Conservation (phyloP, 1,284 basidiomycete species). For the Fomitiporia mediterranea region DNA sequence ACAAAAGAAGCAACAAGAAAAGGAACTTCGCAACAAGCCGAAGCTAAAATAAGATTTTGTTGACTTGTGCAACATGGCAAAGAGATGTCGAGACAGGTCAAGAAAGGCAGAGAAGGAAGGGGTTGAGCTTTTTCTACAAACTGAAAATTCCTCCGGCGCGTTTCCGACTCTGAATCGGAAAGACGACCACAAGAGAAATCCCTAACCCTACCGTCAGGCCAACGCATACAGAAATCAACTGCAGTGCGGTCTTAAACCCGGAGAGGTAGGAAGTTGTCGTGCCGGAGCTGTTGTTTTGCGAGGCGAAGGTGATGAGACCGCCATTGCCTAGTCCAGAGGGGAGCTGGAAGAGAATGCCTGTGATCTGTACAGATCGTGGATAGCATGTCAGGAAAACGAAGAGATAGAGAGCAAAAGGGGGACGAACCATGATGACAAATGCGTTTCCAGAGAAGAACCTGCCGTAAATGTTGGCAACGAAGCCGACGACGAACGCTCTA, state of each 20-base stretch:
- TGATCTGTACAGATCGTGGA: conserved; percentile 42
- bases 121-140: conserved; percentile 31
- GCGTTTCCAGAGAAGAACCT: conserved; percentile 75
- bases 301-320: conserved; percentile 76
- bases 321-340: conserved; percentile 84
- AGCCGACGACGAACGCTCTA: conserved; percentile 65
- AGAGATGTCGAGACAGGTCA: not conserved
- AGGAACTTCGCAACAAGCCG: not conserved
- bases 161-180: conserved; percentile 53
- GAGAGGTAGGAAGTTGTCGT: conserved; percentile 53
- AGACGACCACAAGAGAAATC: conserved; percentile 51
- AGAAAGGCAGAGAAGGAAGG: too few species aligned
- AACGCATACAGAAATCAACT: conserved; percentile 58
- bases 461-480: conserved; percentile 81
- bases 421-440: conserved; percentile 69
- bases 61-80: too few species aligned
- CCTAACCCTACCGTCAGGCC: conserved; percentile 72
- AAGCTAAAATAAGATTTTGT: too few species aligned
- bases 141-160: conserved; percentile 57
- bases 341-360: conserved; percentile 83
- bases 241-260: conserved; percentile 63
- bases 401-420: too few species aligned
- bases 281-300: conserved; percentile 39
- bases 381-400: not conserved
- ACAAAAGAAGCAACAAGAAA: too few species aligned